Conservation (phyloP, 768 basidiomycete genomes). For the Boletus pseudopeckii region DNA sequence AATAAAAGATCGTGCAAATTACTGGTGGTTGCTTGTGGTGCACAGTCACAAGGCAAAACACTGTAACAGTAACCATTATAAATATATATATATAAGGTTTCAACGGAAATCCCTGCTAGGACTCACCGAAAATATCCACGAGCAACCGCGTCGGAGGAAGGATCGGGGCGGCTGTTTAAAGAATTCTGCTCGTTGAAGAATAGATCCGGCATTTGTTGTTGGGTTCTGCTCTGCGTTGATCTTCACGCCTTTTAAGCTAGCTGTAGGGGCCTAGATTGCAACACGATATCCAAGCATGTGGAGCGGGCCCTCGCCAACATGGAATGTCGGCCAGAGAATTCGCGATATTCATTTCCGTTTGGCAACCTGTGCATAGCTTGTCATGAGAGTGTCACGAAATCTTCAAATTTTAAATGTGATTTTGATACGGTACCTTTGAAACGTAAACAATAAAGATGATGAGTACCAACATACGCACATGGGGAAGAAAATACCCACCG, state of each 20-base stretch:
- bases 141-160: background rate
- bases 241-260: background rate
- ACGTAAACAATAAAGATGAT: too few species aligned
- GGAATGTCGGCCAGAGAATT: background rate
- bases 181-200: background rate
- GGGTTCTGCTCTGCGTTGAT: background rate
- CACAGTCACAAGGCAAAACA: too few species aligned
- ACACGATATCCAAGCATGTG: background rate
- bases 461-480: too few species aligned
- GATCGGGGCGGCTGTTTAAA: background rate
- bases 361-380: too few species aligned
- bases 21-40: too few species aligned
- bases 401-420: too few species aligned
- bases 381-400: too few species aligned
- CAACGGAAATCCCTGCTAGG: background rate
- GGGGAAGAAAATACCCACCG: too few species aligned
- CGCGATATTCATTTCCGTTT: too few species aligned
- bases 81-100: background rate
- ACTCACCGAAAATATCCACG: background rate
- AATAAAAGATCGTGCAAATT: too few species aligned
- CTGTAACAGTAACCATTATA: background rate
- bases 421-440: too few species aligned
- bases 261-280: background rate
- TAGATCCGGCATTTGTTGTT: background rate
- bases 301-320: background rate